Evolutionary conservation across 768 basidiomycete genomes (phyloP), one percentile per base, ranked within the genome.

Genomic region (Cystofilobasidium ferigula): DNA sequence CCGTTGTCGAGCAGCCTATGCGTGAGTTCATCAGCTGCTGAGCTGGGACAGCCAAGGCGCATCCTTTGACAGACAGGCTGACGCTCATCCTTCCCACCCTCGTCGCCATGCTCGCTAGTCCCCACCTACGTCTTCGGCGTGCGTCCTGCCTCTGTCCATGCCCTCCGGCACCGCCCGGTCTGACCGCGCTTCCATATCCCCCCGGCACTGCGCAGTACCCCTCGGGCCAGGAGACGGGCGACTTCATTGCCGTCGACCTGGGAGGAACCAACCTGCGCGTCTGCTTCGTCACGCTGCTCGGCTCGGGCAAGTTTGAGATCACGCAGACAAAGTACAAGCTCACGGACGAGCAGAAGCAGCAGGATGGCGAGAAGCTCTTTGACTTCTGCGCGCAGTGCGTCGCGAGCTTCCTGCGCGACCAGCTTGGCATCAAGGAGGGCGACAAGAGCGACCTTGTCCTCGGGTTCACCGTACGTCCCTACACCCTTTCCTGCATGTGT

Each of bases 321-420:
- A 91, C 92, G 0, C 94, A 98, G 75, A 87, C 92, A 40, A 99
- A 99, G 77, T 98, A 97, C 77, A 87, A 93, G 59, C 83, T 99
- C 53, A 85, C 89, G 0, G 95, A 99, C 73, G 95, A 97, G 73
- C 95, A 98, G 76, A 99, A 99, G 77, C 91, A 95, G 67, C 89
- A 88, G 9, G 91, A 97, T n/a, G 95, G 93, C 8, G 86, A 90
- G 74, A 86, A 86, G 67, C 78, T 99, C 40, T 73, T 99, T 71
- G 95, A 99, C 78, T 99, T 99, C 73, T 98, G 94, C 74, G 95
- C 90, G 0, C 86, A 94, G 74, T 95, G 88, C 74, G 77, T 98
- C 66, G 87, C 88, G 76, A 85, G 83, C 9, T 99, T 98, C 76
- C 81, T 97, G 70, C 83, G 86, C 34, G 84, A 85, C 22, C 88